These are phyloP conservation scores for Penicillium sp. DNA, from an alignment of 2,329 filamentous ascomycete genomes.

Conservation along the genomic window DNA sequence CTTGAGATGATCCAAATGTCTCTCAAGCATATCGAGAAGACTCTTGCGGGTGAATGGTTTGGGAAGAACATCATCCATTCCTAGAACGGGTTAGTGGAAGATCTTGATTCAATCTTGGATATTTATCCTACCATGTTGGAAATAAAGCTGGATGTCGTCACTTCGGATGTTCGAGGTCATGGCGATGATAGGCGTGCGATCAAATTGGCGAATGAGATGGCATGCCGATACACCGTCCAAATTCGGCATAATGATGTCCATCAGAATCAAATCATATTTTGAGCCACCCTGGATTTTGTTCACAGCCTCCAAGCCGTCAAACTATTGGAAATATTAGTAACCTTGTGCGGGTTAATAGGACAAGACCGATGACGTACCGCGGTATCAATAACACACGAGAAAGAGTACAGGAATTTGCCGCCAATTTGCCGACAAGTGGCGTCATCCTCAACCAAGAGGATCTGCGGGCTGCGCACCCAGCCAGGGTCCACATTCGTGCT, in stretches of 20 bases:
- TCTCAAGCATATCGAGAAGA: slow-evolving; percentile 81
- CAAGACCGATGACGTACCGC: slow-evolving; percentile 51
- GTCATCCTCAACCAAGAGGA: slow-evolving; percentile 86
- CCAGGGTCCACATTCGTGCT: slow-evolving; percentile 61
- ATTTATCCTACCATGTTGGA: slow-evolving; percentile 75
- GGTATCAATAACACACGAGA: slow-evolving; percentile 63
- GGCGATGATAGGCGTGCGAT: slow-evolving; percentile 83
- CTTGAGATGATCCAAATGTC: slow-evolving; percentile 81
- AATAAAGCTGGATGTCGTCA: slow-evolving; percentile 96
- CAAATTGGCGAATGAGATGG: slow-evolving; percentile 85
- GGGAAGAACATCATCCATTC: slow-evolving; percentile 95
- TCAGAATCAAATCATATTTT: slow-evolving; percentile 71
- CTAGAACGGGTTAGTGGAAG: slow-evolving; percentile 49
- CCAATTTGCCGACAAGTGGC: slow-evolving; percentile 66
- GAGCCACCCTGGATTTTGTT: slow-evolving; percentile 71
- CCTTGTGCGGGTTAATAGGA: slow-evolving; percentile 2
- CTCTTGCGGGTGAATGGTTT: slow-evolving; percentile 94
- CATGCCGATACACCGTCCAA: slow-evolving; percentile 94
- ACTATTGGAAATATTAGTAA: slow-evolving; percentile 48
- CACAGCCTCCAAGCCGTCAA: slow-evolving; percentile 87
- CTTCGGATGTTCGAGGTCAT: slow-evolving; percentile 99
- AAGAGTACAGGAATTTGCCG: slow-evolving; percentile 65
- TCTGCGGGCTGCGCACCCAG: slow-evolving; percentile 69
- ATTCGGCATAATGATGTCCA: slow-evolving; percentile 97
- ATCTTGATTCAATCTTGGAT: background rate